Base-by-base conservation (phyloP, 768 basidiomycete species). In the Suillus paluster region DNA sequence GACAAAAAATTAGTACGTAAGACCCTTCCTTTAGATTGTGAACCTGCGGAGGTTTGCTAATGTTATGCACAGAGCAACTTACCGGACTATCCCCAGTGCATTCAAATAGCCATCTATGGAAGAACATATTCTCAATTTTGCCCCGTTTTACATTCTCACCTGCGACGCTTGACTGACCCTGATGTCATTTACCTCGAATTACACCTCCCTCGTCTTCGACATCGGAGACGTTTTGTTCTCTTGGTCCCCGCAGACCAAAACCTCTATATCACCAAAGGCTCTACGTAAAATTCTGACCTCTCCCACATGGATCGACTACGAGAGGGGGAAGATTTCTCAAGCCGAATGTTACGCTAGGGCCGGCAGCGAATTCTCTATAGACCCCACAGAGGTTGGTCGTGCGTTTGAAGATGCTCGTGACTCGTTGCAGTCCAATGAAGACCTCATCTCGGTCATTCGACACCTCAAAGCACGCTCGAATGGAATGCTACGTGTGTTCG, bases 211-310 rank as follows among this genome's bases (percentile, higher is more conserved):
- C 64, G 79, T 86, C 66, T 80, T 84, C 69, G 85, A 86, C 69
- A 73, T 86, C 36, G 84, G 84, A 21, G 85, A 85, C 66, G 84
- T 85, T 8, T 75, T 85, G 52, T 85, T 86, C 70, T 77, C 75
- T 45, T 87, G 84, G 84, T 84, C 83, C 11, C 64, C 81, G 1
- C 64, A 77, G 19, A 82, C 82, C 1, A 78, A 74, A 60, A 82
- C 81, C 7, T 68, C 69, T 45, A 78, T 85, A 61, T 75, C 82
- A 9, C 66, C 81, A 11, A 75, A 70, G 50, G 72, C 70, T 1
- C 75, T 86, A 27, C 77, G 75, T 14, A 67, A 69, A 21, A 83
- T 85, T 49, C 73, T 85, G 38, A 70, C 75, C 54, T 79, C 78
- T 6, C 72, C 78, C 17, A 83, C 78, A 6, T 86, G 85, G 84